Conservation (phyloP, 2,329 filamentous ascomycete species). For the Sporothrix pseudoabietina region DNA sequence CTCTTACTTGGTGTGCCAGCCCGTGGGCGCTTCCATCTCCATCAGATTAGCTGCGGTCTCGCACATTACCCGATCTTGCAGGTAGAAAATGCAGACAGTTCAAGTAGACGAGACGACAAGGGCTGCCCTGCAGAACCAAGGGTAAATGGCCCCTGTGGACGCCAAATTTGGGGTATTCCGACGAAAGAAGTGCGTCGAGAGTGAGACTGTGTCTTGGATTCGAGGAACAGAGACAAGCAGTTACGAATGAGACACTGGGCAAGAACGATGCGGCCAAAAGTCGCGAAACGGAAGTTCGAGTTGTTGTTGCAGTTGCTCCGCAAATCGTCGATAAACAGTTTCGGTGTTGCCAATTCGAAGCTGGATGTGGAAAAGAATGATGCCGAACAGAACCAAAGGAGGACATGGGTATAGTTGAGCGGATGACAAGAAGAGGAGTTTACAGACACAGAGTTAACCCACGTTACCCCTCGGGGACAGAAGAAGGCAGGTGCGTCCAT, state of each 20-base stretch:
- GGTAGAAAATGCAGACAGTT: not conserved
- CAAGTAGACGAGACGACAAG: constrained; percentile 5
- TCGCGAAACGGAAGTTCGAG: not conserved
- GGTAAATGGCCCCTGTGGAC: not conserved
- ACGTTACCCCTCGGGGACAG: too few relatives aligned
- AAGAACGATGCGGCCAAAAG: not conserved
- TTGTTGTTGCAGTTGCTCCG: not conserved
- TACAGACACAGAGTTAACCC: not conserved
- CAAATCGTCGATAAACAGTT: not conserved
- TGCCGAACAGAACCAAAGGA: not conserved
- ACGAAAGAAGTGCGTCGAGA: not conserved
- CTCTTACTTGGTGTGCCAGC: not conserved
- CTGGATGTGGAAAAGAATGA: not conserved
- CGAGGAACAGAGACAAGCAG: not conserved
- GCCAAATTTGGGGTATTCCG: constrained; percentile 29
- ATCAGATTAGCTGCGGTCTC: constrained; percentile 25
- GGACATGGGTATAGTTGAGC: not conserved
- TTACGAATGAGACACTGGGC: not conserved
- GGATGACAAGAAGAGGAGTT: not conserved
- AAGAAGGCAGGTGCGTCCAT: not conserved
- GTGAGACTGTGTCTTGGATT: constrained; percentile 20
- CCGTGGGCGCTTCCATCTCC: constrained; percentile 3
- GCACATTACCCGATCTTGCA: constrained; percentile 29
- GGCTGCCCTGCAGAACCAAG: not conserved
- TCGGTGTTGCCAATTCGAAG: not conserved